Conservation (phyloP, 371 early-diverging fungal genomes). For the Blakeslea trispora region DNA sequence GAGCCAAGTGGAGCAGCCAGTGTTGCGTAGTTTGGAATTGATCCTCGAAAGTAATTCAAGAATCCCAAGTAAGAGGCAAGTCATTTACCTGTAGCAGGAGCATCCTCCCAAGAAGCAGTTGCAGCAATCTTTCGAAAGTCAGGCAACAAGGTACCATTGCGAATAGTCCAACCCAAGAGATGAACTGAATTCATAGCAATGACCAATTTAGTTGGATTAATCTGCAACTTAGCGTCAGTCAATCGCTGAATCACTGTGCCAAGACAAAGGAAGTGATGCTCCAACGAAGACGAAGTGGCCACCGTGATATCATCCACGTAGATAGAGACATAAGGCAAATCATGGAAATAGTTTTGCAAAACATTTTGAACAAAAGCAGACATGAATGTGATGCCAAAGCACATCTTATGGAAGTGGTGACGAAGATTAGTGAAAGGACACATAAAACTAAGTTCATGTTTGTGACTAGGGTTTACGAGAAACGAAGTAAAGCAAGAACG, state of each 20-base stretch:
- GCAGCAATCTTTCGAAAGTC: constrained; percentile 4
- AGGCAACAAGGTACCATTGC: not conserved
- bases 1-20: constrained; percentile 1
- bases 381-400: constrained; percentile 2
- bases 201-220: no score
- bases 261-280: not conserved
- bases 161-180: constrained; percentile 5
- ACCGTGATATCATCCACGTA: constrained; percentile 12
- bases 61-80: constrained; percentile 1
- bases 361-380: constrained; percentile 1
- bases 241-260: not conserved
- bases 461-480: not conserved
- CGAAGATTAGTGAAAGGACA: constrained; percentile 5
- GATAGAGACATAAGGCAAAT: constrained; percentile 4
- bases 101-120: not conserved
- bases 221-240: no score
- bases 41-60: constrained; percentile 5
- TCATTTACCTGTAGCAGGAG: constrained; percentile 3
- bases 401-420: not conserved
- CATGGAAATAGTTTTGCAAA: not conserved
- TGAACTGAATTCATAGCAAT: not conserved
- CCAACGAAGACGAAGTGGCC: not conserved
- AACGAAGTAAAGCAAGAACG: constrained; percentile 8
- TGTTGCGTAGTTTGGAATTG: constrained; percentile 2
- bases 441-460: constrained; percentile 4